Conservation (phyloP, 1,284 basidiomycete genomes). For the Leucoagaricus sp. region DNA sequence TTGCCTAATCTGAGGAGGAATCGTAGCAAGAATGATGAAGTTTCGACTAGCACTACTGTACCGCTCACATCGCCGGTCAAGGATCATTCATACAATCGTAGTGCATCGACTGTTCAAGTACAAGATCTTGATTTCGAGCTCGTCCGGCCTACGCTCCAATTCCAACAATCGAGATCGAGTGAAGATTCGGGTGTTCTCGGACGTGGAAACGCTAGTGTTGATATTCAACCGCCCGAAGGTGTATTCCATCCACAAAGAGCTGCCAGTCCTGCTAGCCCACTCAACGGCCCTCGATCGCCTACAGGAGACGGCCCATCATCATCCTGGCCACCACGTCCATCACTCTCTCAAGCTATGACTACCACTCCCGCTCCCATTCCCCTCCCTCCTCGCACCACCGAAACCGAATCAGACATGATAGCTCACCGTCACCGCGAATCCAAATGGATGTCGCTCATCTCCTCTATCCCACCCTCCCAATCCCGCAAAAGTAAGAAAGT, state of each 20-base stretch:
- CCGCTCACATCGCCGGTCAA: conserved; percentile 18
- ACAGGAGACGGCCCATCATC: conserved; percentile 16
- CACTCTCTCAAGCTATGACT: not conserved
- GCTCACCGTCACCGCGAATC: conserved; percentile 75
- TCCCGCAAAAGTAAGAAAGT: conserved; percentile 85
- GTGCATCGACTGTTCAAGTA: conserved; percentile 55
- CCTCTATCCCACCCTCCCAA: conserved; percentile 60
- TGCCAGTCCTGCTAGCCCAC: conserved; percentile 52
- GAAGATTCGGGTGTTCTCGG: conserved; percentile 51
- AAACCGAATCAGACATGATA: conserved; percentile 45
- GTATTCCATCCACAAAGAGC: conserved; percentile 35
- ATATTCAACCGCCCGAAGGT: conserved; percentile 12
- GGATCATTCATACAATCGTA: not conserved
- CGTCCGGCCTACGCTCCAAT: conserved; percentile 55
- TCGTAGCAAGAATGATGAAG: conserved; percentile 36
- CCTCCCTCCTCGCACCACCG: conserved; percentile 15
- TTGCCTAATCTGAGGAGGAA: conserved; percentile 56
- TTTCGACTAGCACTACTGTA: too few relatives aligned
- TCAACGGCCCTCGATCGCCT: conserved; percentile 31
- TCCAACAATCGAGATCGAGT: conserved; percentile 47
- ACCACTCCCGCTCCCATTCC: conserved; percentile 8
- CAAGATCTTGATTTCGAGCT: conserved; percentile 81
- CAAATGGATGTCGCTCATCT: conserved; percentile 75
- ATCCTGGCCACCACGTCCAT: conserved; percentile 8
- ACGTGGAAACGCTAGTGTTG: conserved; percentile 25